Conservation (phyloP, 495 filamentous ascomycete genomes). For the Clavariopsis aquatica region DNA sequence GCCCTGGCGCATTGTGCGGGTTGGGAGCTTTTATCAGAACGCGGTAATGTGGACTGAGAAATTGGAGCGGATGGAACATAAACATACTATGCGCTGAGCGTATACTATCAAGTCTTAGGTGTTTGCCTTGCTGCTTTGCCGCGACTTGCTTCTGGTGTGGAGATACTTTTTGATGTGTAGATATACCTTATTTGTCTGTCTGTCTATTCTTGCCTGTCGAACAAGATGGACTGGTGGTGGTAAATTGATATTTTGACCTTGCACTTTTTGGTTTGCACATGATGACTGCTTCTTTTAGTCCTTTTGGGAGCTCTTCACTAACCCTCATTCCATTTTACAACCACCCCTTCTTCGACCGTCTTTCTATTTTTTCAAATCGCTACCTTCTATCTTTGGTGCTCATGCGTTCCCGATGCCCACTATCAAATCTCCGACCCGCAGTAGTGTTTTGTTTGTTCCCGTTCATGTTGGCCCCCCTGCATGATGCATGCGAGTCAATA, state of each 20-base stretch:
- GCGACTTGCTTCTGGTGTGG: neutral
- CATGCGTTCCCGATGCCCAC: neutral
- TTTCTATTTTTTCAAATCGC: no score
- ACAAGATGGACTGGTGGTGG: neutral
- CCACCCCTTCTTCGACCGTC: no score
- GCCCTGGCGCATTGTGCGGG: neutral
- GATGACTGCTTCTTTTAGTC: neutral
- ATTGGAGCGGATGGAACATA: slow-evolving; percentile 4
- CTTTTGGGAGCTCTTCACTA: no score
- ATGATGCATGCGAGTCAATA: slow-evolving; percentile 1
- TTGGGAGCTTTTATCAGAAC: neutral
- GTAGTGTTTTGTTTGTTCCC: neutral
- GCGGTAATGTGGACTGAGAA: slow-evolving; percentile 2
- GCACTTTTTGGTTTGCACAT: neutral
- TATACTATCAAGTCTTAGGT: neutral
- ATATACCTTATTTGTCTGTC: slow-evolving; percentile 3
- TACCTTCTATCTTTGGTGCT: no score
- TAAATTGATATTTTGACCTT: neutral
- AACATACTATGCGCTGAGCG: slow-evolving; percentile 12
- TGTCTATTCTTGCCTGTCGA: neutral
- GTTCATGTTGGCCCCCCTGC: no score
- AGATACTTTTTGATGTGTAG: neutral
- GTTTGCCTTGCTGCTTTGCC: neutral
- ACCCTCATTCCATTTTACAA: no score
- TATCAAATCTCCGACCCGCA: neutral